Evolutionary conservation across 176 grass and related monocot genomes (phyloP), one percentile per base, ranked within the genome.

Genomic region (Carex parvula): DNA sequence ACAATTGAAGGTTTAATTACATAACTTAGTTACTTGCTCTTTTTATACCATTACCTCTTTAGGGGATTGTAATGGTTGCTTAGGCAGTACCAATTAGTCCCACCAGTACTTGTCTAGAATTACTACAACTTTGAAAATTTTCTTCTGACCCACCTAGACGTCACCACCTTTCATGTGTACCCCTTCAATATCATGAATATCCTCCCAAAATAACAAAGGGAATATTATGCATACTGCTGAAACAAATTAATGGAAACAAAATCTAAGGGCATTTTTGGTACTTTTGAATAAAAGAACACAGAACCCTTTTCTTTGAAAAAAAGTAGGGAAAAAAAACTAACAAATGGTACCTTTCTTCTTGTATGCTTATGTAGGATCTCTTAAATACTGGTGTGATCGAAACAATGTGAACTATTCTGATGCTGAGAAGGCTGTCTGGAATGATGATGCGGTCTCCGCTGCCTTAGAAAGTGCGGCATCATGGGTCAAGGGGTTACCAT

Each of bases 371-470:
- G 86, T 69, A 98, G 92, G 91, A 56, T 87, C 92, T 14, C 84
- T 98, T 41, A 95, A 81, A 82, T 98, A 98, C 74, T 98, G 95
- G 95, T 84, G 92, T 29, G 91, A 98, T 46, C 89, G 92, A 62
- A 90, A 90, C 79, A 92, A 90, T 71, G 92, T 91, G 64, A 87
- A 72, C 79, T 84, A 92, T 35, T 84, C 82, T 32, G 87, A 86
- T 89, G 74, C 92, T 60, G 87, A 92, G 16, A 26, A 84, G 48
- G 92, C 92, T 82, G 58, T 90, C 2, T 95, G 95, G 95, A 84
- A 95, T 60, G 91, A 93, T 20, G 91, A 93, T 5, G 92, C 92
- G 4, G 91, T 95, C 32, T 39, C 53, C 13, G 53, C 70, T 63
- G 87, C 91, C 59, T 70, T 95, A 35, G 89, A 95, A 52, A 93